Base-by-base conservation (phyloP, 371 early-diverging fungal genomes). In the Rhizopus sp. region DNA sequence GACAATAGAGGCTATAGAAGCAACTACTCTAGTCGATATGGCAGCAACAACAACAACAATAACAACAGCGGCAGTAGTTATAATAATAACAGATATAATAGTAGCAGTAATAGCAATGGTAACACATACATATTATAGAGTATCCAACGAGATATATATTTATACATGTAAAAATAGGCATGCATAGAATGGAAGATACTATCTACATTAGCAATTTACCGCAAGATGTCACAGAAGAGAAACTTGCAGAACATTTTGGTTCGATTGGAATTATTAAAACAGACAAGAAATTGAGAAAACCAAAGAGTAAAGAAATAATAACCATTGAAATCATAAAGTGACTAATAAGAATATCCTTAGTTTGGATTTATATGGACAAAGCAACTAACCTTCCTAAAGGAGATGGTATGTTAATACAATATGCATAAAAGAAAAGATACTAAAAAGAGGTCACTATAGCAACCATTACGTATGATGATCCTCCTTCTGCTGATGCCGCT, bases 401-500 rank as follows among this genome's bases (percentile, higher is more conserved):
- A 29, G 90, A 89, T 80, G 90, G 81, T 80, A 77, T 23, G 23
- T 23, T 23, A 0, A 23, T 23, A 23, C 23, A 57, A 49, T 10
- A n/a, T 34, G 31, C 16, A 31, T 32, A 23, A 16, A 41, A 38
- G 3, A 39, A 16, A 38, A 13, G 23, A 15, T 6, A 40, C 31
- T 51, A 46, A 16, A 46, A 39, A 9, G 44, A 5, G 38, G 38
- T 4, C 5, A 17, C 42, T 50, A n/a, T 60, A 83, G 81, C 88
- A 10, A 89, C 88, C 6, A 70, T 89, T 16, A 87, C 88, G 4
- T 89, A 87, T 66, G 88, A 86, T 37, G 90, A 88, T 54, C 88
- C 90, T 3, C 77, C 75, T 39, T 77, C 90, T 37, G 82, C 86
- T 17, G 84, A 84, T 52, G 86, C 83, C 30, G 90, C 90, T 29